Evolutionary conservation across 108 stramenopile genomes (phyloP).

Genomic region (Stephanodiscus triporus): DNA sequence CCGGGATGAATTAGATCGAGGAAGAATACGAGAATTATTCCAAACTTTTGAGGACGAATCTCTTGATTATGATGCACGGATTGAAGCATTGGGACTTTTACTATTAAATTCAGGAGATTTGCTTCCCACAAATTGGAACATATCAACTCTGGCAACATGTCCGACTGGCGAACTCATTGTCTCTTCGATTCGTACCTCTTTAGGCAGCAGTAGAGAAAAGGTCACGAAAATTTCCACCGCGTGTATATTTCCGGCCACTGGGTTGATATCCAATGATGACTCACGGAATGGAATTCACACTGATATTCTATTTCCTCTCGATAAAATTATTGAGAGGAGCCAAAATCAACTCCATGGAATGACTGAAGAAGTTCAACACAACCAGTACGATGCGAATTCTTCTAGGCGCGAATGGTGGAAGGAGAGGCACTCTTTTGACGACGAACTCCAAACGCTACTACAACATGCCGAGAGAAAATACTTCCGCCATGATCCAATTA

Average conservation of each 20-base stretch:
- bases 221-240: slow-evolving; percentile 2
- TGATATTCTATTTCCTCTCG: slow-evolving; percentile 62
- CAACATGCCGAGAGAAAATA: slow-evolving; percentile 50
- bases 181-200: slow-evolving; percentile 13
- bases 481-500: slow-evolving; percentile 39
- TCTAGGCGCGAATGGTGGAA: slow-evolving; percentile 78
- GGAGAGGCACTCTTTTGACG: slow-evolving; percentile 63
- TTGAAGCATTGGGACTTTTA: slow-evolving; percentile 10
- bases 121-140: slow-evolving; percentile 56
- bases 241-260: slow-evolving; percentile 17
- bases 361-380: slow-evolving; percentile 42
- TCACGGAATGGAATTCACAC: slow-evolving; percentile 27
- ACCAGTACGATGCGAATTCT: slow-evolving; percentile 48
- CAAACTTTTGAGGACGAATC: slow-evolving; percentile 42
- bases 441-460: slow-evolving; percentile 53
- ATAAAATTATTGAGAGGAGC: slow-evolving; percentile 68
- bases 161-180: slow-evolving; percentile 3
- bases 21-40: slow-evolving; percentile 34
- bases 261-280: not conserved
- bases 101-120: slow-evolving; percentile 12
- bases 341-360: slow-evolving; percentile 71
- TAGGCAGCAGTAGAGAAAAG: not conserved
- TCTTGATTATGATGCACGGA: slow-evolving; percentile 4
- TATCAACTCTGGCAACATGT: slow-evolving; percentile 20
- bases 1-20: slow-evolving; percentile 10